Evolutionary conservation across 148 eudicot species (phyloP).

Genomic region (Euryodendron excelsum): DNA sequence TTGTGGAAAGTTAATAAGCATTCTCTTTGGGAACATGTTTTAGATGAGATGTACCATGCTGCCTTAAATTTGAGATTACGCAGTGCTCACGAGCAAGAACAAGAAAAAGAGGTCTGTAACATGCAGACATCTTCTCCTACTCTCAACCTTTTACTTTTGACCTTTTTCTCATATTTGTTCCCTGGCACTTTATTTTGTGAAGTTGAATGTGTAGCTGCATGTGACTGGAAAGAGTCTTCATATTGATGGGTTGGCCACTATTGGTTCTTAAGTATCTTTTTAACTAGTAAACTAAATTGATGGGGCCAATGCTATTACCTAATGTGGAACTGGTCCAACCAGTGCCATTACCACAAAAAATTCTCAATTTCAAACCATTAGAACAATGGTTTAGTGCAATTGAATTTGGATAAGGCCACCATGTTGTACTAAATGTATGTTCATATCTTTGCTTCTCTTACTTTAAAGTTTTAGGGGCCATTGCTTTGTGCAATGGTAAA

Average conservation of each 20-base stretch:
- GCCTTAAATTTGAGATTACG: constrained; percentile 73
- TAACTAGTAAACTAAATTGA: not conserved
- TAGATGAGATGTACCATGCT: constrained; percentile 90
- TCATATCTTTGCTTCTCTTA: too few species aligned
- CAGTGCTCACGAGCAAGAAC: constrained; percentile 52
- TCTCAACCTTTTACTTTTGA: not conserved
- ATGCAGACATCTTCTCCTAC: not conserved
- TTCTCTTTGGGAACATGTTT: constrained; percentile 51
- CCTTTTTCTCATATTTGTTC: not conserved
- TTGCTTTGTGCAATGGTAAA: too few species aligned
- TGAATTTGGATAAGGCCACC: too few species aligned
- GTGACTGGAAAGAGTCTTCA: too few species aligned
- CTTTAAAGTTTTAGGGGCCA: too few species aligned
- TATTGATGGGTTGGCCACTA: not conserved
- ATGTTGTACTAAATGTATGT: too few species aligned
- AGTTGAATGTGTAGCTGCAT: not conserved
- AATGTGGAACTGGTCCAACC: too few species aligned
- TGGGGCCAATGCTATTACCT: not conserved
- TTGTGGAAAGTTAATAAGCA: constrained; percentile 59
- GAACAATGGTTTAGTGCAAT: too few species aligned
- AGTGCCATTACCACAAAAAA: too few species aligned
- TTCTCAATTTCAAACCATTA: too few species aligned
- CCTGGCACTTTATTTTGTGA: not conserved
- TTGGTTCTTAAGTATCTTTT: not conserved
- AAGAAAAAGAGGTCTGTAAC: constrained; percentile 60